Conservation (phyloP, 441 rosid genomes). For the Rhodomyrtus psidioides region DNA sequence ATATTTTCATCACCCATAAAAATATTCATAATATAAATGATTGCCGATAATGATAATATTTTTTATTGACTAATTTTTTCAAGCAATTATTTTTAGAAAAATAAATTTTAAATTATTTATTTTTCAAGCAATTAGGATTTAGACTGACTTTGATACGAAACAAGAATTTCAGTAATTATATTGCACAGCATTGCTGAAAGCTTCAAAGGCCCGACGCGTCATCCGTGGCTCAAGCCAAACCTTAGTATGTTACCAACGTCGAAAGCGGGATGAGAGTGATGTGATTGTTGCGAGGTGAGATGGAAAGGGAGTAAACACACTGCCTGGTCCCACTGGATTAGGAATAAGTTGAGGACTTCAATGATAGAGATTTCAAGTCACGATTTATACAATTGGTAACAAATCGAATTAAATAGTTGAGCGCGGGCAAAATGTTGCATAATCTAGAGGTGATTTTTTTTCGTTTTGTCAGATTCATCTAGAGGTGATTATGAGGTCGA, state of each 20-base stretch:
- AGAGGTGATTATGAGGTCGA: neutral
- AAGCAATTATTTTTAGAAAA: neutral
- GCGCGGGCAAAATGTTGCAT: neutral
- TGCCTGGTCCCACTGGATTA: neutral
- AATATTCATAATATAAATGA: neutral
- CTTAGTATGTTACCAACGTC: neutral
- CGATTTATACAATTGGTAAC: neutral
- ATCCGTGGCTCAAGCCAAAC: neutral
- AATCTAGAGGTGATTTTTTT: neutral
- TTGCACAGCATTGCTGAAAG: neutral
- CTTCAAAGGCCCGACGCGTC: neutral
- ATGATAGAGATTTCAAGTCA: neutral
- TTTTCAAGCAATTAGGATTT: accelerated
- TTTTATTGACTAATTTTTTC: neutral
- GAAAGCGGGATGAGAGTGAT: neutral
- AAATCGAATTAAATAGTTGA: neutral
- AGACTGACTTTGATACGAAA: neutral
- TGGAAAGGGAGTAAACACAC: neutral
- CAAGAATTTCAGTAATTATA: neutral
- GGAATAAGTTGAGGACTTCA: neutral
- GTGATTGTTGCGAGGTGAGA: neutral
- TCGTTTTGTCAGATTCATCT: too few species aligned
- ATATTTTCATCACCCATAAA: neutral
- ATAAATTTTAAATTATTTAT: neutral
- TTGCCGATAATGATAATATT: neutral